Evolutionary conservation across 192 early-diverging fungal genomes (phyloP), one percentile per base, ranked within the genome.

Genomic region (Coemansia sp.): DNA sequence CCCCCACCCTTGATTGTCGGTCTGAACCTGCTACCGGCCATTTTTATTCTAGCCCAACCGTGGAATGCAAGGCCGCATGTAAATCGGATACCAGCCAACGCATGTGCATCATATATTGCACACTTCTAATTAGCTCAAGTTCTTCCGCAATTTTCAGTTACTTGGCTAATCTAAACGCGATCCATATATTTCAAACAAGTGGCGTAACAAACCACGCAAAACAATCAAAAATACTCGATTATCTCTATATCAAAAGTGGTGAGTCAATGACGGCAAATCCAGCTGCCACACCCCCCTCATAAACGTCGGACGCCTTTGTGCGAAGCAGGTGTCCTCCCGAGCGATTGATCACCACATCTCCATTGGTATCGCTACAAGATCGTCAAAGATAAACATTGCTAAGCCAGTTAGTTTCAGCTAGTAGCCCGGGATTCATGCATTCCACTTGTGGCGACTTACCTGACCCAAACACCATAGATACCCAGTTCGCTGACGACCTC

Each of bases 231-330:
- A 12, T 3, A n/a, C 43, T 9, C 44, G 44, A 5, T 46, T 18
- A 46, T 13, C 38, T 10, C 11, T 87, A 90, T 8, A 93, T 69
- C 24, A 97, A 80, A 36, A 95, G 73, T 29, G 92, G 89, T 64
- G 90, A 92, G 73, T 97, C 95, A 75, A 98, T 90, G 13, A 98
- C 96, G 29, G 92, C 91, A 87, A 92, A 97, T 66, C 97, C 97
- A 39, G 94, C 93, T 0, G 96, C 96, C 4, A 99, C 96, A 15
- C 97, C 97, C 22, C 97, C 97, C 79, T 99, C 97, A 53, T 94
- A 90, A 3, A 91, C 90, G 53, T 89, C 89, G 13, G 87, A 84
- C 0, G 87, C 87, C 76, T 99, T 99, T 22, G 97, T 97, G 62
- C 97, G 91, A 52, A 99, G 83, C 63, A 99, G 86, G 86, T 99